Evolutionary conservation across 1,284 basidiomycete genomes (phyloP), one percentile per base, ranked within the genome.

Genomic region (Apiotrichum sp.): DNA sequence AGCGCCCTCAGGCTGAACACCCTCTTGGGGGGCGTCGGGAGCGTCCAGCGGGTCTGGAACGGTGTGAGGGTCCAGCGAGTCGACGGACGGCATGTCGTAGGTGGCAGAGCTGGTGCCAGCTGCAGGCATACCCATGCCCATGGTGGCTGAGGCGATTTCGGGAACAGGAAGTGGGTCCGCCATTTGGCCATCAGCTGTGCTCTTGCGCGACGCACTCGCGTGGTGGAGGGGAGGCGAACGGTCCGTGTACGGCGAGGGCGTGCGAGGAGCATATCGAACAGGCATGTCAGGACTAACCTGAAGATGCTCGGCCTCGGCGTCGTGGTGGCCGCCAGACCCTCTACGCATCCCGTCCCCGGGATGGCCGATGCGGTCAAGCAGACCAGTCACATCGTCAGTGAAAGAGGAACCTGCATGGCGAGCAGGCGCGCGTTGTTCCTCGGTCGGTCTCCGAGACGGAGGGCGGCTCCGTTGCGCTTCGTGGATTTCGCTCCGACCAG

Each of bases 341-440:
- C 38, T 32, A 8, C 40, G 6, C 14, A 16, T 4, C 7, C 22
- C 34, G 8, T 58, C 22, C 22, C 22, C 56, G n/a, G 43, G 51
- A 42, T 61, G 59, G 22, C 56, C 50, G 16, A 61, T 61, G 22
- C 56, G 50, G 41, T 61, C 56, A 10, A 61, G 52, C 3, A 61
- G 46, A 7, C 59, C 59, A 9, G 56, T 58, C 33, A 76, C 69
- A 49, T 73, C 69, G 52, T 70, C 63, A 10, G 66, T 66, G 64
- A 74, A 74, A 34, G 65, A 70, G 13, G 60, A 43, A 22, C 53
- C 53, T 16, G 47, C 47, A 32, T 55, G 41, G 41, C 48, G 47
- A 32, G 47, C 41, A 8, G 8, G 8, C 8, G 8, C 36, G 13
- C n/a, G 47, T 8, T 11, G n/a, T 4, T 48, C 47, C 4, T 48